Evolutionary conservation across 306 rosid species (phyloP).

Genomic region (Rosa multiflora): DNA sequence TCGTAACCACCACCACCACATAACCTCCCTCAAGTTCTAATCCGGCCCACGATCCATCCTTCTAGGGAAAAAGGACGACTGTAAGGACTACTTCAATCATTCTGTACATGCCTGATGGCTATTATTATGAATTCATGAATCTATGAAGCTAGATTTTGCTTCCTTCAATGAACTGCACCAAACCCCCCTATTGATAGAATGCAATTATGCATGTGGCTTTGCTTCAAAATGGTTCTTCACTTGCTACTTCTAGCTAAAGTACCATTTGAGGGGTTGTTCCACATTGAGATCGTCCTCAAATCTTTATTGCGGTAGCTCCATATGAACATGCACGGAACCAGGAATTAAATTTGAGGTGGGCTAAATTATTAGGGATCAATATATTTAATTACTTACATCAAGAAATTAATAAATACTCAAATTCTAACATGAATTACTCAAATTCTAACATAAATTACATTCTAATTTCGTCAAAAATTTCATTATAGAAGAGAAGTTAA

Average conservation of each 20-base stretch:
- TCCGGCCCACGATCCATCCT: neutral
- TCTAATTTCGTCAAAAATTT: no score
- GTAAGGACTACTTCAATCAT: neutral
- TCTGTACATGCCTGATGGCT: neutral
- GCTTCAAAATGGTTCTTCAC: slow-evolving; percentile 12
- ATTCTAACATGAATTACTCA: no score
- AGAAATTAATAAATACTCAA: no score
- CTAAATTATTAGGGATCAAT: no score
- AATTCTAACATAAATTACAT: no score
- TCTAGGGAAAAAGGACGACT: neutral
- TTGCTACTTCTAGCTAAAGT: neutral
- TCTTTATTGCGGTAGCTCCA: neutral
- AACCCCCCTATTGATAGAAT: neutral
- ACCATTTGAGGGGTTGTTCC: neutral
- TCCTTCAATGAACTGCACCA: neutral
- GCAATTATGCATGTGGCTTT: slow-evolving; percentile 14
- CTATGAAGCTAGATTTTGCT: neutral
- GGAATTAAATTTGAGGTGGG: no score
- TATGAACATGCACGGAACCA: neutral
- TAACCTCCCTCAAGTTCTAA: neutral
- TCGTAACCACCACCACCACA: neutral
- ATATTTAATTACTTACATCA: no score
- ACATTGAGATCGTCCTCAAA: neutral
- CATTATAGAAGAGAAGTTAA: no score
- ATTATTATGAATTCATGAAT: neutral